Base-by-base conservation (phyloP, 108 stramenopile species). In the Cyclotella baltica region DNA sequence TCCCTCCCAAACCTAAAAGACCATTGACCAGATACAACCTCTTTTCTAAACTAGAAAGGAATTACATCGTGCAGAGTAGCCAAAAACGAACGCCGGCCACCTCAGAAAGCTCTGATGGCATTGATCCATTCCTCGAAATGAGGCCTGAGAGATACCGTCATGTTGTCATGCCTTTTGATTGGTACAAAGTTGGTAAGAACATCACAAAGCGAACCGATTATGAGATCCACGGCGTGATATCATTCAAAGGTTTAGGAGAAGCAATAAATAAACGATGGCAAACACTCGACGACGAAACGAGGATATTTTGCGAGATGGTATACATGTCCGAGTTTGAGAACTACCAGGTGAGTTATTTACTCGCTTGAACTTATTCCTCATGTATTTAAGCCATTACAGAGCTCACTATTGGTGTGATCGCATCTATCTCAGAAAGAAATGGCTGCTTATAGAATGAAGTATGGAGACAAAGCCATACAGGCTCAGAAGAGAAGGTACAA, bases 181-280 rank as follows among this genome's bases (percentile, higher is more conserved):
- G 61, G 61, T 62, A 34, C 31, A 25, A 25, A 11, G 61, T 62
- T 10, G 61, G 61, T 5, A 62, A 15, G 34, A 62, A 62, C 61
- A 62, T 16, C 16, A 33, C 19, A 33, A 33, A 34, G 35, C 31
- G 61, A 33, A 34, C 10, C 19, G 11, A 35, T 11, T 25, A 62
- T 22, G 4, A 62, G 35, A 11, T 2, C 2, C 61, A 62, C 10
- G 61, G 61, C 19, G 61, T 62, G 1, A 62, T 62, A 18, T 33
- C 30, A 35, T 62, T 62, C 10, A 15, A 62, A 16, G 61, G 27
- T 10, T 35, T 62, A 9, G 19, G 33, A 33, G 2, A 36, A 57
- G 56, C 18, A 25, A 57, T 57, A 25, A 27, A 20, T 23, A 25
- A 11, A 2, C 27, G 56, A 29, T 57, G 56, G 56, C 22, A 57